Conservation (phyloP, 352 stramenopile species). For the Phytophthora foliorum region DNA sequence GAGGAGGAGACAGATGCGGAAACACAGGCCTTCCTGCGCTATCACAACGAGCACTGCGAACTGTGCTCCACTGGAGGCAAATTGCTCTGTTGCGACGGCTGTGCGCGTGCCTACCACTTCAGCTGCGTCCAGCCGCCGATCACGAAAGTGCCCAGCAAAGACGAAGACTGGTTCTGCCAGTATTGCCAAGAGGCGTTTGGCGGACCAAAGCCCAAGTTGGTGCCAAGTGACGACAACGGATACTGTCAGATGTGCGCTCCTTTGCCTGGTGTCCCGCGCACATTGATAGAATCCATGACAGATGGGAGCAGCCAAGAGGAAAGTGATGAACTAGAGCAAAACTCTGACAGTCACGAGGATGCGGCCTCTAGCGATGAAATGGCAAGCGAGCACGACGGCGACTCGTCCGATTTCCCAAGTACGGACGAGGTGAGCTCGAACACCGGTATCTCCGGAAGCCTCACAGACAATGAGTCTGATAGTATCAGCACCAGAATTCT, state of each 20-base stretch:
- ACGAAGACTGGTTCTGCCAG: conserved; percentile 71
- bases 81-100: conserved; percentile 76
- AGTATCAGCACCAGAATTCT: conserved; percentile 16
- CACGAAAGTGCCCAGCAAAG: conserved; percentile 50
- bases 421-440: conserved; percentile 20
- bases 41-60: conserved; percentile 75
- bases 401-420: conserved; percentile 19
- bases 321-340: conserved; percentile 16
- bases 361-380: conserved; percentile 12
- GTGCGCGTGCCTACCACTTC: conserved; percentile 75
- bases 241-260: conserved; percentile 25
- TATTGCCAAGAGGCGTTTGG: conserved; percentile 45
- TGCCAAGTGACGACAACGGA: conserved; percentile 37
- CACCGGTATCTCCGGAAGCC: conserved; percentile 7
- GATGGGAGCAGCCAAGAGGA: conserved; percentile 28
- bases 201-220: conserved; percentile 21
- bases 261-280: conserved; percentile 9
- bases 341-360: conserved; percentile 28
- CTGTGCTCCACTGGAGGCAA: conserved; percentile 73
- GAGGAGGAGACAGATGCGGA: conserved; percentile 30
- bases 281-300: conserved; percentile 22
- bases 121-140: conserved; percentile 78
- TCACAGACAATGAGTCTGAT: conserved; percentile 40
- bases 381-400: conserved; percentile 6
- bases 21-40: conserved; percentile 47